A percentile compares a stretch with the other conserved stretches of the same genome.
Conservation (phyloP, 2,329 filamentous ascomycete genomes). For the Samsoniella hepiali region DNA sequence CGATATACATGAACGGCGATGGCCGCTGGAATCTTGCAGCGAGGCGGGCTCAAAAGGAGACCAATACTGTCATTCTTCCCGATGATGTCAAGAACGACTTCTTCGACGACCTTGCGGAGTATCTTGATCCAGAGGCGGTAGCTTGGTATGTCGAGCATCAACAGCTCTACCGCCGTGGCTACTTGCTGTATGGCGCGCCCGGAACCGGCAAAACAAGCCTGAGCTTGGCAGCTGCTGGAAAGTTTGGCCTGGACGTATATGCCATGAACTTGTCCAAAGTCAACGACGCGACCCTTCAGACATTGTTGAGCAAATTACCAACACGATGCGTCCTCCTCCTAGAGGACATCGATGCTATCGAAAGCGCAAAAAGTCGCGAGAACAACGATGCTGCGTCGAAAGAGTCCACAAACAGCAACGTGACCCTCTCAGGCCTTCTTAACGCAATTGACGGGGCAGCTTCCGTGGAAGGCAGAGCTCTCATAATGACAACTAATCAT, state of each 20-base stretch:
- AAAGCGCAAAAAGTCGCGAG: not conserved
- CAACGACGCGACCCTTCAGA: constrained; percentile 30
- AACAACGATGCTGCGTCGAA: not conserved
- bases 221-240: constrained; percentile 34
- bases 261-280: constrained; percentile 32
- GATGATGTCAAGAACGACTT: constrained; percentile 23
- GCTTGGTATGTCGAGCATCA: constrained; percentile 31
- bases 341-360: constrained; percentile 37
- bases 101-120: constrained; percentile 34
- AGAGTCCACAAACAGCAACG: not conserved
- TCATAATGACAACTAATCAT: constrained; percentile 72
- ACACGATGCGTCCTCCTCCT: constrained; percentile 37
- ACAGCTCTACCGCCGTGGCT: constrained; percentile 33
- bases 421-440: constrained; percentile 61
- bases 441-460: constrained; percentile 71
- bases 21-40: constrained; percentile 24
- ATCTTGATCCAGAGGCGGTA: constrained; percentile 31
- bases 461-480: constrained; percentile 64
- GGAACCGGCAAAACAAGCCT: constrained; percentile 40
- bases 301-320: constrained; percentile 31
- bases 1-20: constrained; percentile 29
- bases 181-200: constrained; percentile 38
- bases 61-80: constrained; percentile 23
- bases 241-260: constrained; percentile 37
- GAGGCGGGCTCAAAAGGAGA: constrained; percentile 23